Base-by-base conservation (phyloP, 2,329 filamentous ascomycete species). In the Nigrograna mackinnonii region DNA sequence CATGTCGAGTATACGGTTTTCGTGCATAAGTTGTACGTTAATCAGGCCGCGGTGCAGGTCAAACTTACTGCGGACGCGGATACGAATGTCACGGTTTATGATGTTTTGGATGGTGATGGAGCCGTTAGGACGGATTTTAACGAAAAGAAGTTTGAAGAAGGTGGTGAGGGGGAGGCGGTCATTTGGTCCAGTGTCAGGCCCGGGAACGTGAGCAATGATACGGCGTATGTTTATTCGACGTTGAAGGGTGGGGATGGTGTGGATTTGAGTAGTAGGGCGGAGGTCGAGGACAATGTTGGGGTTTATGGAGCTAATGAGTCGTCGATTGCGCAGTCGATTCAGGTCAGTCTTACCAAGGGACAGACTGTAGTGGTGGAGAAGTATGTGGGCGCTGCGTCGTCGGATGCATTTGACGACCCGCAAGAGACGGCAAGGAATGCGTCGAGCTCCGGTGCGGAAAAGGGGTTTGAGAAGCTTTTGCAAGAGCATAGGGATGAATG, bases 131-230 rank as follows among this genome's bases (percentile, higher is more conserved):
- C 84, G 0, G 75, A 80, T 32, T 79, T 82, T 44, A 75, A 76
- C 2, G 72, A 73, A 2, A 86, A 82, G 19, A 79, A 77, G 1
- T 68, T 74, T 26, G 80, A 84, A 28, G 63, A 73, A 2, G 71
- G 76, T 11, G 9, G 9, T 14, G n/a, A n/a, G n/a, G n/a, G n/a
- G n/a, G 70, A 62, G 9, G 60, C 68, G 9, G 72, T 78, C 1
- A 85, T 90, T 32, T 88, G 79, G 71, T 77, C 82, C 2, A 79
- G 83, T 1, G 85, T 90, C 2, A 76, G 77, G 19, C 86, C 86
- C 0, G 67, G 72, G 37, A 83, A 84, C 2, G 70, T 89, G 31
- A 60, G 64, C 16, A 78, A 87, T 54, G 78, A 87, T 28, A 85
- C 81, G 0, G 85, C 82, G 1, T 85, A 80, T 48, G 63, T 82